Conservation (phyloP, 352 stramenopile genomes). For the Pythium utonaiense region DNA sequence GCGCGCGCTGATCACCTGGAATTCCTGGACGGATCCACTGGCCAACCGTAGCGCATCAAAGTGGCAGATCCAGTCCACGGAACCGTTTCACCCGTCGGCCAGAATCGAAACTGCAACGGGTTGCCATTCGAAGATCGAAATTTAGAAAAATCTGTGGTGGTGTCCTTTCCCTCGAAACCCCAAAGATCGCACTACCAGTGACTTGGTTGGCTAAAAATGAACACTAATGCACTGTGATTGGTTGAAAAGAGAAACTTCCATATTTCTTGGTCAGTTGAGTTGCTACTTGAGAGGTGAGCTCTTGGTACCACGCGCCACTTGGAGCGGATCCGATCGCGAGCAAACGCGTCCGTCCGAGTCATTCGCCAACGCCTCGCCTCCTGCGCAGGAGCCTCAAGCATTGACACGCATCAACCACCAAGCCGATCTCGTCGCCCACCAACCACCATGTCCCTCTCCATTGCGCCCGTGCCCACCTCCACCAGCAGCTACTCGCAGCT, state of each 20-base stretch:
- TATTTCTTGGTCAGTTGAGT: constrained; percentile 3
- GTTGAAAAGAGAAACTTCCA: constrained; percentile 12
- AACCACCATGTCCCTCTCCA: neutral
- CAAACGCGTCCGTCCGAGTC: neutral
- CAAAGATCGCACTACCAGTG: constrained; percentile 4
- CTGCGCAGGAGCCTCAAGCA: neutral
- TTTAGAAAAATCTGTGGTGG: constrained; percentile 3
- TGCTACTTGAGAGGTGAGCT: constrained; percentile 4
- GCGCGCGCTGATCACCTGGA: constrained; percentile 53
- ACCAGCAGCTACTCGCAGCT: constrained; percentile 8
- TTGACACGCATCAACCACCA: constrained; percentile 5
- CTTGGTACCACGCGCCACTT: constrained; percentile 1
- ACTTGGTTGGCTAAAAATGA: constrained; percentile 12
- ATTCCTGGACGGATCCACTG: constrained; percentile 65
- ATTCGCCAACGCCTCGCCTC: constrained; percentile 12
- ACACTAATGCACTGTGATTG: too few species aligned
- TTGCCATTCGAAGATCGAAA: constrained; percentile 18
- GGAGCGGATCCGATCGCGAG: neutral
- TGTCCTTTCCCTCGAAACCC: neutral
- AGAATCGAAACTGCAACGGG: neutral
- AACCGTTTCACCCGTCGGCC: too few species aligned
- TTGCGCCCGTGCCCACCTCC: constrained; percentile 2
- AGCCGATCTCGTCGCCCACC: neutral
- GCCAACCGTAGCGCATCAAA: constrained; percentile 42
- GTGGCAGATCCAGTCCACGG: neutral